A percentile compares a stretch with the other conserved stretches of the same genome.
Evolutionary conservation across 192 early-diverging fungal species (phyloP).

Genomic region (Coemansia aciculifera): DNA sequence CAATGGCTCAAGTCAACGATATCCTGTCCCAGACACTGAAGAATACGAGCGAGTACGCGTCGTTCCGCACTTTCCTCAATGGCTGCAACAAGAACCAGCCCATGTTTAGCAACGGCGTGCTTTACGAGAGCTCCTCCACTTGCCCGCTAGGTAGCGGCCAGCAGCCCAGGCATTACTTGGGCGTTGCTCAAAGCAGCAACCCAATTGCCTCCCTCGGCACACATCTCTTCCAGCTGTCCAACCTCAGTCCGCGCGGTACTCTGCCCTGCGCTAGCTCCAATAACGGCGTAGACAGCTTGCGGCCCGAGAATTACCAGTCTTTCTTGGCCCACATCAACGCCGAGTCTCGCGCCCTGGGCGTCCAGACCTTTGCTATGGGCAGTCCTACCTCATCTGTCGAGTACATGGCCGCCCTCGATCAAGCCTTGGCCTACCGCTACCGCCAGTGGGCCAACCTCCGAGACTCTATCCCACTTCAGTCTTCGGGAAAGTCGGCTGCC

Average conservation of each 20-base stretch:
- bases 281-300: conserved; percentile 69
- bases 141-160: background rate
- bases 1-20: conserved; percentile 69
- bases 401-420: conserved; percentile 78
- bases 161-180: conserved; percentile 59
- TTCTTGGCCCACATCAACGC: conserved; percentile 72
- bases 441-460: conserved; percentile 90
- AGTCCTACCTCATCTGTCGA: conserved; percentile 64
- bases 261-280: conserved; percentile 63
- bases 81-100: conserved; percentile 79
- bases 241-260: conserved; percentile 75
- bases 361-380: conserved; percentile 64
- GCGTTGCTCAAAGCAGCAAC: conserved; percentile 86
- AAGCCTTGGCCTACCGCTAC: conserved; percentile 80
- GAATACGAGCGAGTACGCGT: conserved; percentile 69
- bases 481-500: conserved; percentile 68
- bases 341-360: conserved; percentile 49
- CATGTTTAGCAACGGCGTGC: conserved; percentile 90
- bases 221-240: conserved; percentile 81
- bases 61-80: conserved; percentile 93
- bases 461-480: conserved; percentile 81
- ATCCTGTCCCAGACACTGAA: conserved; percentile 83
- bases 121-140: conserved; percentile 70
- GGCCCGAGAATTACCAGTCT: conserved; percentile 77
- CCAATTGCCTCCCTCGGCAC: conserved; percentile 84